phyloP scores from a whole-genome alignment of 2,329 filamentous ascomycete genomes.

The Pseudocercospora pini-densiflorae region DNA sequence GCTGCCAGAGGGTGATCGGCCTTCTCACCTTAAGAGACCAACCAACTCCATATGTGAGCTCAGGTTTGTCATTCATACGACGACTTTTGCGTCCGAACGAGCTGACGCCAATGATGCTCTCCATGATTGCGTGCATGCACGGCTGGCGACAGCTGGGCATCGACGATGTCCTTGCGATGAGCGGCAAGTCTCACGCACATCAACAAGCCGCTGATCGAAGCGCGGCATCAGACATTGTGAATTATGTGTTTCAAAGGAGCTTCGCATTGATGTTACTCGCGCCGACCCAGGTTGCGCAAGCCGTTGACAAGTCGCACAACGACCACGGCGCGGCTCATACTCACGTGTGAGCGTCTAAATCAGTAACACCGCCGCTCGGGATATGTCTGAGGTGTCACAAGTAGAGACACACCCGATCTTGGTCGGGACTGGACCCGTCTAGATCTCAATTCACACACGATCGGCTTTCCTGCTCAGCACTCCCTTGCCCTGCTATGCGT shows the following conservation, averaged over 20 bases:
- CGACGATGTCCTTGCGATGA: slow-evolving; percentile 23
- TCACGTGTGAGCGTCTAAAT: slow-evolving; percentile 15
- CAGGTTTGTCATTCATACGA: slow-evolving; percentile 11
- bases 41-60: not conserved
- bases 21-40: not conserved
- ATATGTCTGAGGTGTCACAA: slow-evolving; percentile 10
- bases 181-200: slow-evolving; percentile 10
- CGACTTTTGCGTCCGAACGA: not conserved
- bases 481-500: not conserved
- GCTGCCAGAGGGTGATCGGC: slow-evolving; percentile 4
- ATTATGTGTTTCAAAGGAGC: not conserved
- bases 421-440: slow-evolving; percentile 10
- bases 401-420: slow-evolving; percentile 20
- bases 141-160: slow-evolving; percentile 22
- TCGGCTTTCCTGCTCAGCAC: slow-evolving; percentile 9
- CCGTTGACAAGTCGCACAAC: slow-evolving; percentile 5
- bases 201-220: slow-evolving; percentile 11
- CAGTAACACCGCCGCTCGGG: slow-evolving; percentile 13
- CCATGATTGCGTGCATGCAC: slow-evolving; percentile 28
- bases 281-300: not conserved
- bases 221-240: slow-evolving; percentile 13
- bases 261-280: slow-evolving; percentile 6
- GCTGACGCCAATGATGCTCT: slow-evolving; percentile 14
- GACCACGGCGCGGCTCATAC: slow-evolving; percentile 12
- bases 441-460: slow-evolving; percentile 15